Evolutionary conservation across 108 stramenopile species (phyloP), one percentile per base, ranked within the genome.

Genomic region (Ochromonas danica): DNA sequence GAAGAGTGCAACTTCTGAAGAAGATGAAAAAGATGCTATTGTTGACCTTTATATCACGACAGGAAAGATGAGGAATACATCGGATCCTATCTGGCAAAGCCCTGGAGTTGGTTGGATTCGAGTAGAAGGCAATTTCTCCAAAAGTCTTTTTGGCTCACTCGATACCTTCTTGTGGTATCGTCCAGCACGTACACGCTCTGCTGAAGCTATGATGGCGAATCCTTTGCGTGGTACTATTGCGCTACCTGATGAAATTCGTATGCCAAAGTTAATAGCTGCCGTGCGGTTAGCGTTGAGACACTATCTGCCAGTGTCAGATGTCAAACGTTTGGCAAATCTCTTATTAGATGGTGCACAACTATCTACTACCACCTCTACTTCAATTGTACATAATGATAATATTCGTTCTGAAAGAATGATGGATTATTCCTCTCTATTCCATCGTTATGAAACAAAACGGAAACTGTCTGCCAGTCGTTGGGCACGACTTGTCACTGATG

Each of bases 111-210:
- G 72, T 27, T 75, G 72, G 72, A 36, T 75, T 27, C 14, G 72
- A 27, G 40, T 75, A 14, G 72, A 75, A 35, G 72, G 72, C 6
- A 75, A 75, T 41, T 75, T 75, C 40, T 35, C 45, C 3, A 75
- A 75, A 36, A 10, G 31, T 6, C 3, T 75, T 3, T 75, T 75
- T 41, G 31, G 51, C 6, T 42, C 36, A 10, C 3, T 36, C 6
- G 72, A 75, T 42, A 33, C 72, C n/a, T 75, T 75, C 6, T 14
- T 75, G 51, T 75, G 72, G 72, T 60, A 30, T 25, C 72, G 43
- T 42, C 72, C 72, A 6, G 36, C 72, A 14, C 72, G 72, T 10
- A 41, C 43, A 42, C 36, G 72, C 6, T 31, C 45, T 3, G 17
- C 6, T 6, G 31, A 45, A 6, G 3, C 43, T 28, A 6, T 35